Base-by-base conservation (phyloP, 352 stramenopile genomes). In the Globisporangium parvum region DNA sequence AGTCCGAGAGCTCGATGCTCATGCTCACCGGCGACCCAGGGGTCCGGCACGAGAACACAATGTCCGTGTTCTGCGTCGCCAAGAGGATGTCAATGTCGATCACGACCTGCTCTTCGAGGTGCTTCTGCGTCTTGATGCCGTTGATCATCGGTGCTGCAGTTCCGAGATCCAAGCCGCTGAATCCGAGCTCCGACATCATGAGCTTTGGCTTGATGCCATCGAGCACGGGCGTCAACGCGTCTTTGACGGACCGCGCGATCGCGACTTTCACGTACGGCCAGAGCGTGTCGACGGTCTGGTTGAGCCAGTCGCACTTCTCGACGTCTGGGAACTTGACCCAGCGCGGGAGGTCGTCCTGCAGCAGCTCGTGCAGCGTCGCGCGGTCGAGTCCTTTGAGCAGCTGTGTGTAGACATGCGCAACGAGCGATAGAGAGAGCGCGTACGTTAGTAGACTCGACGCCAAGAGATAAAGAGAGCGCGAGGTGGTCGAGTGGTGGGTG, bases 291-390 rank as follows among this genome's bases (percentile, higher is more conserved):
- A 78, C 47, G 2, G 50, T 67, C 51, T 75, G 52, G 48, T 78
- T 78, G 15, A 78, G 55, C 70, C 70, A 78, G 37, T 78, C 70
- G 50, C 67, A 75, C 47, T 75, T 78, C 55, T 78, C 70, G 6
- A 78, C 67, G 26, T 78, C 70, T 0, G 70, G 70, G 47, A 73
- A 78, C 44, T 75, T 78, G 46, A 78, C 67, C 70, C 70, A 78
- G 8, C 67, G 57, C 26, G 70, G 70, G 17, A 78, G 51, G 52
- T 78, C 67, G 6, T 78, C 65, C n/a, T 67, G 70, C 2, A 78
- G 59, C 24, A 78, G 54, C 41, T 73, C 70, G 28, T 75, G 61
- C 20, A 78, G 61, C 18, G 67, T 78, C 45, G 75, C 65, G 15
- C 59, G 66, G 20, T 75, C 59, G 20, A 78, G 61, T 18, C 70